These are phyloP conservation scores for Boletus sensibilis DNA, from an alignment of 768 basidiomycete genomes.

Conservation along the genomic window DNA sequence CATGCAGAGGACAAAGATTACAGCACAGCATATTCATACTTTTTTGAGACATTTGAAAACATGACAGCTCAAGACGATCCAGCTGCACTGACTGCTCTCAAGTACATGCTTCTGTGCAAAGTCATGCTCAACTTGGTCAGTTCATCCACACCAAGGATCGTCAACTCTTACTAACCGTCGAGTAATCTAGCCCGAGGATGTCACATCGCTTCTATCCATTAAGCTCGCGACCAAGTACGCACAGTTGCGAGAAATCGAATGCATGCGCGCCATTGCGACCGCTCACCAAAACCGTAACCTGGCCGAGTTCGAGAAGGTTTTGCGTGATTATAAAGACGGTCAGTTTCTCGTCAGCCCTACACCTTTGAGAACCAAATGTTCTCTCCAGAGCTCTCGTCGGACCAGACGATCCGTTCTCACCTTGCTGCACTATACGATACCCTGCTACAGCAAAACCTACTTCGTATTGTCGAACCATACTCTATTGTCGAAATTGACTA, in stretches of 20 bases:
- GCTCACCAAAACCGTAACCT: conserved; percentile 93
- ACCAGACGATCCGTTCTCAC: conserved; percentile 94
- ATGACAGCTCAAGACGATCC: conserved; percentile 75
- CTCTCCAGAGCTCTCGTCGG: conserved; percentile 81
- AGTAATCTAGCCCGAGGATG: conserved; percentile 79
- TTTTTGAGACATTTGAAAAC: conserved; percentile 95
- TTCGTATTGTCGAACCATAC: conserved; percentile 96
- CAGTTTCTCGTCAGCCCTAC: conserved; percentile 12
- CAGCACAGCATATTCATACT: conserved; percentile 95
- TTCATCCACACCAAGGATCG: conserved; percentile 8
- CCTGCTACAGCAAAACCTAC: conserved; percentile 90
- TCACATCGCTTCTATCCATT: conserved; percentile 78
- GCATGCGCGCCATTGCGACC: conserved; percentile 91
- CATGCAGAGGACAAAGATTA: conserved; percentile 99
- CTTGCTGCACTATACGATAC: conserved; percentile 94
- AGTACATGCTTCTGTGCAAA: conserved; percentile 98
- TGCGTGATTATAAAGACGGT: conserved; percentile 86
- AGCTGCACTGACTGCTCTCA: conserved; percentile 76
- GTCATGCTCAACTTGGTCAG: conserved; percentile 94
- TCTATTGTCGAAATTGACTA: conserved; percentile 87
- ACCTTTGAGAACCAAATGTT: neutral
- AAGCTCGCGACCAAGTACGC: conserved; percentile 90
- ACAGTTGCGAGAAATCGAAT: conserved; percentile 85
- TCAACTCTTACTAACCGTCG: neutral
- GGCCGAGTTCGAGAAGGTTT: conserved; percentile 82